Percentiles rank a stretch among this genome's conserved stretches.
Conservation (phyloP, 164 flowering plant genomes). For the Dillenia suffruticosa region DNA sequence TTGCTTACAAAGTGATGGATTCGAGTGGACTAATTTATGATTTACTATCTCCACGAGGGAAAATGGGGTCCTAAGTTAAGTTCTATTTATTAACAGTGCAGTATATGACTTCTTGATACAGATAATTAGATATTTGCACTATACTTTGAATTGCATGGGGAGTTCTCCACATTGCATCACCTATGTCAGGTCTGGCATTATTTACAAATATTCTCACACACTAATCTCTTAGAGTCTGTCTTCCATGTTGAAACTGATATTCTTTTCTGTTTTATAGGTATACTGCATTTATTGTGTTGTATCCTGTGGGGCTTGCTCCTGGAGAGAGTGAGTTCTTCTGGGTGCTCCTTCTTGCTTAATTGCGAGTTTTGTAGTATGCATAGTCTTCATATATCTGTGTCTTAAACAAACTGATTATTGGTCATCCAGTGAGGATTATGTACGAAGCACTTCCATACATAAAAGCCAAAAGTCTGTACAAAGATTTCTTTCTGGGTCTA, state of each 20-base stretch:
- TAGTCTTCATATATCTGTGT: background rate
- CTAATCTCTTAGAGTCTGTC: no score
- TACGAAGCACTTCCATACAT: slow-evolving; percentile 77
- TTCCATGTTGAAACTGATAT: background rate
- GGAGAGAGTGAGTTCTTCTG: slow-evolving; percentile 76
- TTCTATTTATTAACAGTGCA: background rate
- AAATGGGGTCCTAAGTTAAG: background rate
- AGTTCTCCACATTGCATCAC: slow-evolving; percentile 67
- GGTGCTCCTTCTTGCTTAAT: background rate
- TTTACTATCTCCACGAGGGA: background rate
- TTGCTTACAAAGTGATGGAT: no score
- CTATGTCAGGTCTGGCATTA: slow-evolving; percentile 45
- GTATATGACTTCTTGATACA: slow-evolving; percentile 18
- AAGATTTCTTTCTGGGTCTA: slow-evolving; percentile 40
- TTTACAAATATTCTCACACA: no score
- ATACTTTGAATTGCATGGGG: slow-evolving; percentile 60
- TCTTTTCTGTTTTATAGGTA: slow-evolving; percentile 41
- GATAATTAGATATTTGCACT: slow-evolving; percentile 80
- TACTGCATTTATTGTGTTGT: slow-evolving; percentile 75
- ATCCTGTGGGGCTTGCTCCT: slow-evolving; percentile 61
- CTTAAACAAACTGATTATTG: background rate
- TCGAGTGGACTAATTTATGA: no score
- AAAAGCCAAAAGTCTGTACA: slow-evolving; percentile 55
- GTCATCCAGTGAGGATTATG: slow-evolving; percentile 78
- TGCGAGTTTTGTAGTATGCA: no score